phyloP scores from a whole-genome alignment of 176 grass and related monocot species.

The Lolium perenne region DNA sequence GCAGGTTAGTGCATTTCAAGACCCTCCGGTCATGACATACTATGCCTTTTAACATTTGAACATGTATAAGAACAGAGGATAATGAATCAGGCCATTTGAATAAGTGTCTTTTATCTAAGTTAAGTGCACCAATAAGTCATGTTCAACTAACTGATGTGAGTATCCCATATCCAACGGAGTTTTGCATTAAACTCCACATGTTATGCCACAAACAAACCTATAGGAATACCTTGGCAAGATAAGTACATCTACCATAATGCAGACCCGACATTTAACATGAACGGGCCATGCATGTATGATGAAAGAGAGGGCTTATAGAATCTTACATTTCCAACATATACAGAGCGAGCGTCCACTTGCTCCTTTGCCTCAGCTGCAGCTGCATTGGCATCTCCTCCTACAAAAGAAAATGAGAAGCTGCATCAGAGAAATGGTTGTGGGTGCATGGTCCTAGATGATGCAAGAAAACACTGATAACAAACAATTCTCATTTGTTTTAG shows the following conservation, averaged over 20 bases:
- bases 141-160: neutral
- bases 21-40: neutral
- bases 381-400: constrained; percentile 56
- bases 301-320: constrained; percentile 2
- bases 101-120: constrained; percentile 7
- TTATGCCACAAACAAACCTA: neutral
- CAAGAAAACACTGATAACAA: constrained; percentile 11
- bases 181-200: neutral
- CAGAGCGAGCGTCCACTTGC: constrained; percentile 64
- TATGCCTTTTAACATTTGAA: constrained; percentile 18
- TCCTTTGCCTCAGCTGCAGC: constrained; percentile 67
- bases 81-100: constrained; percentile 10
- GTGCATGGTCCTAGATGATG: neutral
- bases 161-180: neutral
- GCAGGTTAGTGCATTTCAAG: neutral
- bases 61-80: constrained; percentile 8
- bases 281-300: neutral
- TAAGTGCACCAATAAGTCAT: neutral
- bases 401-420: constrained; percentile 20
- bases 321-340: constrained; percentile 86
- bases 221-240: neutral
- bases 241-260: neutral
- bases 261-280: neutral
- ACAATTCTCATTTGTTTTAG: neutral
- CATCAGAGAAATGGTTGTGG: constrained; percentile 25